A percentile compares a stretch with the other conserved stretches of the same genome.
phyloP scores from a whole-genome alignment of 345 rosid species.

The Erysimum cheiranthoides region DNA sequence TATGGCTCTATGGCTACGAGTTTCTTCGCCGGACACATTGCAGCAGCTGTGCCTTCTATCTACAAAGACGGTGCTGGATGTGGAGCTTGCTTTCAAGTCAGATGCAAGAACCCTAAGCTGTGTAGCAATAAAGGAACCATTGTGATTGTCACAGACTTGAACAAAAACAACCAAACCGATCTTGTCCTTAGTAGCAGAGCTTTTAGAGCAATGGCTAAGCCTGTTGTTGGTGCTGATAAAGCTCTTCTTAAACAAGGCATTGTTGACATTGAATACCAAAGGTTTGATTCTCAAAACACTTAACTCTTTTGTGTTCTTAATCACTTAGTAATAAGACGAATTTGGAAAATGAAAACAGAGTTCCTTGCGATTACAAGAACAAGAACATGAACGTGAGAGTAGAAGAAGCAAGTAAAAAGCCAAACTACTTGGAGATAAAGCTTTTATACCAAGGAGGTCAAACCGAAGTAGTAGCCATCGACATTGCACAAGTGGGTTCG shows the following conservation, averaged over 20 bases:
- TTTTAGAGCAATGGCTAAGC: slow-evolving; percentile 78
- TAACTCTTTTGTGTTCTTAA: background rate
- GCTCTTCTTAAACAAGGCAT: slow-evolving; percentile 62
- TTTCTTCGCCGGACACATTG: slow-evolving; percentile 72
- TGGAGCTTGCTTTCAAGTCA: slow-evolving; percentile 90
- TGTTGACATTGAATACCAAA: slow-evolving; percentile 78
- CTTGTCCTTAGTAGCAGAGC: slow-evolving; percentile 87
- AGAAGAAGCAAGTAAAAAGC: slow-evolving; percentile 86
- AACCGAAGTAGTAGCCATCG: slow-evolving; percentile 81
- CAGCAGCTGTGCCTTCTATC: slow-evolving; percentile 72
- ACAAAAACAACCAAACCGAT: slow-evolving; percentile 65
- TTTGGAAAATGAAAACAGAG: slow-evolving; percentile 52
- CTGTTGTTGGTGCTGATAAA: slow-evolving; percentile 48
- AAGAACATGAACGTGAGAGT: slow-evolving; percentile 78
- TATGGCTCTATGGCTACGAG: slow-evolving; percentile 74
- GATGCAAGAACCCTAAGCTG: slow-evolving; percentile 67
- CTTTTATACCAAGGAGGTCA: slow-evolving; percentile 91
- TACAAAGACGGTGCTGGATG: slow-evolving; percentile 90
- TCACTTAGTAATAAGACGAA: background rate
- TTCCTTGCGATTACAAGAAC: slow-evolving; percentile 75
- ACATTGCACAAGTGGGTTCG: slow-evolving; percentile 76
- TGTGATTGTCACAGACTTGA: slow-evolving; percentile 75
- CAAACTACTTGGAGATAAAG: slow-evolving; percentile 73
- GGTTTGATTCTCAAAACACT: slow-evolving; percentile 43
- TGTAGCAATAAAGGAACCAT: slow-evolving; percentile 71